Conservation (phyloP, 1,284 basidiomycete genomes). For the Ganoderma multipileum region DNA sequence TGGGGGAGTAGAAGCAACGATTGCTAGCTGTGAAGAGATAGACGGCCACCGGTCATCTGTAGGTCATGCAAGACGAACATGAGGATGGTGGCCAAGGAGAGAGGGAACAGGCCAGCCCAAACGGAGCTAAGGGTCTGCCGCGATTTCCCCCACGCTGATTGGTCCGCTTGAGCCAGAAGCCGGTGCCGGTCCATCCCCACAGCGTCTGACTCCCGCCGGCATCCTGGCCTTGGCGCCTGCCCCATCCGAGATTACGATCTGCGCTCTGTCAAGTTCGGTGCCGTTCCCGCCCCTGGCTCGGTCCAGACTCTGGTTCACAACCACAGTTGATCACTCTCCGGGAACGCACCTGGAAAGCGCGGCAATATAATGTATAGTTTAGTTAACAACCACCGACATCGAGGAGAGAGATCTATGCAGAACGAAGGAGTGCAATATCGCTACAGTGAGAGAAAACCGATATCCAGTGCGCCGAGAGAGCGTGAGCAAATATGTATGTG, state of each 20-base stretch:
- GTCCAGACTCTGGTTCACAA: neutral
- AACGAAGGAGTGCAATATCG: slow-evolving; percentile 19
- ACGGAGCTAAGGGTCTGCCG: slow-evolving; percentile 6
- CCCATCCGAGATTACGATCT: slow-evolving; percentile 31
- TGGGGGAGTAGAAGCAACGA: slow-evolving; percentile 5
- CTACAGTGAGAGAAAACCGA: slow-evolving; percentile 12
- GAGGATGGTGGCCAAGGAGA: slow-evolving; percentile 24
- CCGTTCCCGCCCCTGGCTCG: neutral
- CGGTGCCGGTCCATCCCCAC: slow-evolving; percentile 21
- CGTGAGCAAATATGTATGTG: slow-evolving; percentile 14
- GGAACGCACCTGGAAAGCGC: neutral
- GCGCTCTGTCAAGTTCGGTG: slow-evolving; percentile 11
- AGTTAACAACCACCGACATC: neutral
- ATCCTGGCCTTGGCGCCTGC: slow-evolving; percentile 14
- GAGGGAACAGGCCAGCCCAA: slow-evolving; percentile 11
- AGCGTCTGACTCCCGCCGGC: neutral
- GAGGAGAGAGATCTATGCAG: slow-evolving; percentile 7
- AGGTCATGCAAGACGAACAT: slow-evolving; percentile 23
- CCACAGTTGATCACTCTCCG: neutral
- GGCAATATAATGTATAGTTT: neutral
- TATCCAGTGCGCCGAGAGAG: slow-evolving; percentile 10
- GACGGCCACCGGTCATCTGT: slow-evolving; percentile 28
- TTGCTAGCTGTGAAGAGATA: slow-evolving; percentile 20
- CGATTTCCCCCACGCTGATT: slow-evolving; percentile 15
- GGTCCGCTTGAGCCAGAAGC: slow-evolving; percentile 19